phyloP scores from a whole-genome alignment of 495 filamentous ascomycete genomes.

The Wilcoxina mikolae region DNA sequence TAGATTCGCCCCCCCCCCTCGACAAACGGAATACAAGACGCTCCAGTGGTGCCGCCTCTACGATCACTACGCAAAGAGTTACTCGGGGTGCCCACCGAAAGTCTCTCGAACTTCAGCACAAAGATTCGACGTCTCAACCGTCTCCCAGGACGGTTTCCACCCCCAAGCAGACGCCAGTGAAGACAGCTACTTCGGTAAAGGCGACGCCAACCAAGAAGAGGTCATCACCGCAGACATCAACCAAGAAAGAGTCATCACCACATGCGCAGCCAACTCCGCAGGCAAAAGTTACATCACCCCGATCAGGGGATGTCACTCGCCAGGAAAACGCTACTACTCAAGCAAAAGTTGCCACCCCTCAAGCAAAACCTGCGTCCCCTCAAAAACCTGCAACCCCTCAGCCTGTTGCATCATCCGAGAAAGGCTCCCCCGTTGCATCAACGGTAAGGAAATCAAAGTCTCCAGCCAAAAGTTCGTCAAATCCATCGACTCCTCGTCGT shows the following conservation, averaged over 20 bases:
- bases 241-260: not conserved
- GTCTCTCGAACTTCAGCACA: slow-evolving; percentile 40
- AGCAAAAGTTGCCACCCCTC: too few relatives aligned
- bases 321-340: too few relatives aligned
- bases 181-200: not conserved
- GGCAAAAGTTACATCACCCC: not conserved
- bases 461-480: too few relatives aligned
- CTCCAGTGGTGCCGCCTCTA: not conserved
- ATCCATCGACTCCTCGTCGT: too few relatives aligned
- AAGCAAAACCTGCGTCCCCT: too few relatives aligned
- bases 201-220: not conserved
- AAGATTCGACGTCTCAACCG: slow-evolving; percentile 31
- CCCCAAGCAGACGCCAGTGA: not conserved
- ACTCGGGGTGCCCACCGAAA: slow-evolving; percentile 13
- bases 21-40: not conserved
- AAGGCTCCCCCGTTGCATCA: too few relatives aligned
- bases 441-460: too few relatives aligned
- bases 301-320: too few relatives aligned
- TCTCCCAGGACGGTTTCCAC: not conserved
- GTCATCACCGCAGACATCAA: not conserved
- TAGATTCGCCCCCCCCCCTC: not conserved
- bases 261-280: not conserved
- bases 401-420: too few relatives aligned
- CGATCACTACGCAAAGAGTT: not conserved
- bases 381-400: too few relatives aligned